Percentiles rank a stretch among this genome's conserved stretches.
These are phyloP conservation scores for Adansonia digitata DNA, from an alignment of 345 rosid genomes.

Conservation along the genomic window DNA sequence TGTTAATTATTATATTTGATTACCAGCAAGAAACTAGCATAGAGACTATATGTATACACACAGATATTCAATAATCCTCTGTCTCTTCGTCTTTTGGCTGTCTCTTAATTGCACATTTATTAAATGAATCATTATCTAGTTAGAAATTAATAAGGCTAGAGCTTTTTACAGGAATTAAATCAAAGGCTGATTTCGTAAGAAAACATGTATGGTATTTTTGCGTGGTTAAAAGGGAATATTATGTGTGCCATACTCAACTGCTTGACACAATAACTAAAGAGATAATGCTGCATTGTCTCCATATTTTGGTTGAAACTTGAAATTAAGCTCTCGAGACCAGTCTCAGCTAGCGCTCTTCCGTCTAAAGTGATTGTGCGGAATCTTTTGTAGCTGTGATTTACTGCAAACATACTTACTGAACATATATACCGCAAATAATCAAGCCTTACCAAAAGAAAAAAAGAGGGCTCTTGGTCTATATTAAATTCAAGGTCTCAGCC, in stretches of 20 bases:
- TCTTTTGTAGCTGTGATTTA: background rate
- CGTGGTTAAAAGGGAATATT: no score
- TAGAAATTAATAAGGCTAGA: background rate
- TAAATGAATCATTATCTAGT: background rate
- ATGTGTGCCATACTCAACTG: conserved; percentile 12
- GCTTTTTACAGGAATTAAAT: background rate
- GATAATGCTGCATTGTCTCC: no score
- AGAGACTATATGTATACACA: no score
- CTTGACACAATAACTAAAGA: conserved; percentile 6
- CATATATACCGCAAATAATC: background rate
- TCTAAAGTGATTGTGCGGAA: background rate
- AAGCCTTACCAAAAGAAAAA: background rate
- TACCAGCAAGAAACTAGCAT: no score
- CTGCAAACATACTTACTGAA: background rate
- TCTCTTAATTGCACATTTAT: background rate
- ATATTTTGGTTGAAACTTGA: background rate
- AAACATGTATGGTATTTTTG: background rate
- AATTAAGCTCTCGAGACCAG: background rate
- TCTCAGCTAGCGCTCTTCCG: background rate
- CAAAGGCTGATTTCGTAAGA: background rate
- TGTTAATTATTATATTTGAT: no score
- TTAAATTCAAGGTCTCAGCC: background rate
- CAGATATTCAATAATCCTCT: background rate
- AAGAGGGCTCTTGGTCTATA: background rate
- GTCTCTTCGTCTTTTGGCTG: no score